These are phyloP conservation scores for Ophioceras dolichostomum DNA, from an alignment of 2,329 filamentous ascomycete genomes.

Conservation along the genomic window DNA sequence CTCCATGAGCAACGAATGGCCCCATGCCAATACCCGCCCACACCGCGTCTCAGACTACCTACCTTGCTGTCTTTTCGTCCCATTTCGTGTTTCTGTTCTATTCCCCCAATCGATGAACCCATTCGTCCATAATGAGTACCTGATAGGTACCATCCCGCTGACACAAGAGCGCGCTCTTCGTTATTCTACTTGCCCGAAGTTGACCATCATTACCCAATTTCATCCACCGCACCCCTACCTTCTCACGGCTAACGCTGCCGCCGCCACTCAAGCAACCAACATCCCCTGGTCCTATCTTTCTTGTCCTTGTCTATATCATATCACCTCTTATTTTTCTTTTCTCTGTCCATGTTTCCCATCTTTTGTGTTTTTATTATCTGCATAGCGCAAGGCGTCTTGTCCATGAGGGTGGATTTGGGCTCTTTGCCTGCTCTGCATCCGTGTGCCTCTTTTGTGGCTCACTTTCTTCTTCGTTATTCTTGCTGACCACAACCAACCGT, in stretches of 20 bases:
- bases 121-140: neutral
- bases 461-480: too few relatives aligned
- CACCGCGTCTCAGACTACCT: too few relatives aligned
- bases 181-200: neutral
- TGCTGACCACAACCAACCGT: too few relatives aligned
- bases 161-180: neutral
- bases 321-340: neutral
- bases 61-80: neutral
- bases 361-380: conserved; percentile 3
- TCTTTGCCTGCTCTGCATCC: too few relatives aligned
- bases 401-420: too few relatives aligned
- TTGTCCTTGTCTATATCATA: neutral
- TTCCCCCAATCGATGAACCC: neutral
- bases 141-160: neutral
- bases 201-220: neutral
- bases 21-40: neutral
- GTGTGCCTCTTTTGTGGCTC: too few relatives aligned
- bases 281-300: neutral
- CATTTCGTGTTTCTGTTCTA: conserved; percentile 5
- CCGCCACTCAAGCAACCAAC: conserved; percentile 1
- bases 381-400: conserved; percentile 16
- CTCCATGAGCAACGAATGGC: conserved; percentile 33
- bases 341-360: conserved; percentile 3
- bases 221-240: neutral
- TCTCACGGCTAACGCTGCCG: neutral